These are phyloP conservation scores for Colletotrichum paranaense DNA, from an alignment of 2,329 filamentous ascomycete species.

Conservation along the genomic window DNA sequence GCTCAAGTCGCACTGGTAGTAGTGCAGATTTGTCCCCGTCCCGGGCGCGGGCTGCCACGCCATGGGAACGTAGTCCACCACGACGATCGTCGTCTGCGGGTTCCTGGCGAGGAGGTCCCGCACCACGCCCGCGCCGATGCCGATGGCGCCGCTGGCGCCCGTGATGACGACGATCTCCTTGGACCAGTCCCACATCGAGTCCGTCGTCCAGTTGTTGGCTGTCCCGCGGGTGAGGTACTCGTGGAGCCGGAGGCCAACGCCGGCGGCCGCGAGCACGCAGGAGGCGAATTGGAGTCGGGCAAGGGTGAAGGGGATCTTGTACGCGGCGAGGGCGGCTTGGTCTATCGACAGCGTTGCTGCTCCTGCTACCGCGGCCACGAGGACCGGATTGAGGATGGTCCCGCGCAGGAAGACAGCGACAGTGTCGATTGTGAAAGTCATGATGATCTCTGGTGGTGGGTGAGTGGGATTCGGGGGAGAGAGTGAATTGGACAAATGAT, in stretches of 20 bases:
- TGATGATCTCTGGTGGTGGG: background rate
- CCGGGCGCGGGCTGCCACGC: constrained; percentile 36
- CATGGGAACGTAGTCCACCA: constrained; percentile 47
- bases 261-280: background rate
- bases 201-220: constrained; percentile 41
- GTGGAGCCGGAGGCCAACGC: constrained; percentile 35
- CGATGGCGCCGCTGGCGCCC: constrained; percentile 49
- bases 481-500: background rate
- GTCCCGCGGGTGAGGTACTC: constrained; percentile 36
- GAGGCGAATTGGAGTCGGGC: background rate
- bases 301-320: background rate
- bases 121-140: constrained; percentile 51
- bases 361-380: background rate
- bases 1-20: constrained; percentile 43
- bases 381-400: background rate
- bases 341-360: background rate
- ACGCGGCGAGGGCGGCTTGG: background rate
- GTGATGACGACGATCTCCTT: constrained; percentile 56
- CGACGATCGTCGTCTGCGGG: constrained; percentile 42
- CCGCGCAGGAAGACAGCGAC: background rate
- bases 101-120: constrained; percentile 42
- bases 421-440: background rate
- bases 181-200: constrained; percentile 47
- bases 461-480: background rate
- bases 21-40: background rate